These are phyloP conservation scores for Saccharomycopsis fodiens DNA, from an alignment of 805 yeast genomes.

Conservation along the genomic window DNA sequence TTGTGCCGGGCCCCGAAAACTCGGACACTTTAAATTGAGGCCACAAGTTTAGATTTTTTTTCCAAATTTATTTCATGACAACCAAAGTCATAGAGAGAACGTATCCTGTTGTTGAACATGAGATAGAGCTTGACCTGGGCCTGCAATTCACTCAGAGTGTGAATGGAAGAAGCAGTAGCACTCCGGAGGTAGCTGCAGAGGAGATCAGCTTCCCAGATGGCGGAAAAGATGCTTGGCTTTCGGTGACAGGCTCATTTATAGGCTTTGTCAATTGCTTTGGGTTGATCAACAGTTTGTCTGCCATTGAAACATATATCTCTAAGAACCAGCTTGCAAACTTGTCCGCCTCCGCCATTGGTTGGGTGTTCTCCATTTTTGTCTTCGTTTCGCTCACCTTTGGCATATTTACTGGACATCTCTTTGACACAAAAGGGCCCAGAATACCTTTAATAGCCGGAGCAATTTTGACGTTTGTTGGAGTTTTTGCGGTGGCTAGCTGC, in stretches of 20 bases:
- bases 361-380: slow-evolving; percentile 61
- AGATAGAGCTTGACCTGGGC: neutral
- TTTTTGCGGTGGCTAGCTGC: slow-evolving; percentile 52
- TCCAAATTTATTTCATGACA: no score
- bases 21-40: no score
- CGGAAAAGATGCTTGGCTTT: slow-evolving; percentile 46
- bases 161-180: no score
- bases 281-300: slow-evolving; percentile 50
- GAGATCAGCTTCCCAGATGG: slow-evolving; percentile 55
- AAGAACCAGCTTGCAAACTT: slow-evolving; percentile 46
- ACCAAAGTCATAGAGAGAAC: no score
- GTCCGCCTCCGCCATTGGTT: slow-evolving; percentile 45
- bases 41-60: no score
- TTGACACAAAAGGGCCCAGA: slow-evolving; percentile 54
- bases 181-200: no score
- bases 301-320: slow-evolving; percentile 51
- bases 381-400: slow-evolving; percentile 46
- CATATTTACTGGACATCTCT: slow-evolving; percentile 49
- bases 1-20: neutral
- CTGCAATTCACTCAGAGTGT: neutral
- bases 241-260: slow-evolving; percentile 48
- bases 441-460: slow-evolving; percentile 39
- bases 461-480: slow-evolving; percentile 40
- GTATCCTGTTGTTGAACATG: neutral
- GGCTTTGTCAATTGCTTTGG: slow-evolving; percentile 52